phyloP scores from a whole-genome alignment of 192 early-diverging fungal species.

The Backusella tarrabulga region DNA sequence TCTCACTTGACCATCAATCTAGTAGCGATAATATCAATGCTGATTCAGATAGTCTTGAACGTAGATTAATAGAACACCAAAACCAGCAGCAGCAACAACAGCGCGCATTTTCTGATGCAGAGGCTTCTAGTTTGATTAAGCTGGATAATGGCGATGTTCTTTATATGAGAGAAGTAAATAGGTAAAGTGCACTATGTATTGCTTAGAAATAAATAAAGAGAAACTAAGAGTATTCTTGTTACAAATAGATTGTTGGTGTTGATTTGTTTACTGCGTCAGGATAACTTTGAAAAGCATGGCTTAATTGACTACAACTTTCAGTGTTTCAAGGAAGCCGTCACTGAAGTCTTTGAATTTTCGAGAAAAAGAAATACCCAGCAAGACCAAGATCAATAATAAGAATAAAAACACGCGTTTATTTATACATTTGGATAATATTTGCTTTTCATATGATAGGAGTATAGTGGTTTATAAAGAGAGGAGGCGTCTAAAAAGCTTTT shows the following conservation, averaged over 20 bases:
- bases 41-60: constrained; percentile 10
- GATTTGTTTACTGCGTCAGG: constrained; percentile 76
- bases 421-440: neutral
- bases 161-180: constrained; percentile 74
- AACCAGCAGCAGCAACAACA: neutral
- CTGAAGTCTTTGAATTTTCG: constrained; percentile 71
- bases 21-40: neutral
- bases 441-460: neutral
- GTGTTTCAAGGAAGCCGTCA: constrained; percentile 76
- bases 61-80: constrained; percentile 3
- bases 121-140: constrained; percentile 67
- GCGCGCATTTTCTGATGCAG: constrained; percentile 32
- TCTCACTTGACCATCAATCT: constrained; percentile 1
- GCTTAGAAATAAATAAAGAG: too few species aligned
- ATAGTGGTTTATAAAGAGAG: neutral
- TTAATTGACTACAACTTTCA: constrained; percentile 88
- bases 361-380: constrained; percentile 32
- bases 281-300: constrained; percentile 82
- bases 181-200: constrained; percentile 40
- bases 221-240: neutral
- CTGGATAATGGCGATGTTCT: constrained; percentile 80
- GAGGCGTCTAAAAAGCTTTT: neutral
- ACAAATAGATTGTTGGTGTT: constrained; percentile 61
- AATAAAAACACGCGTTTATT: neutral
- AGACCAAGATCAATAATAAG: neutral